Percentiles rank a stretch among this genome's conserved stretches.
Evolutionary conservation across 768 basidiomycete species (phyloP).

Genomic region (Grammothele lineata): DNA sequence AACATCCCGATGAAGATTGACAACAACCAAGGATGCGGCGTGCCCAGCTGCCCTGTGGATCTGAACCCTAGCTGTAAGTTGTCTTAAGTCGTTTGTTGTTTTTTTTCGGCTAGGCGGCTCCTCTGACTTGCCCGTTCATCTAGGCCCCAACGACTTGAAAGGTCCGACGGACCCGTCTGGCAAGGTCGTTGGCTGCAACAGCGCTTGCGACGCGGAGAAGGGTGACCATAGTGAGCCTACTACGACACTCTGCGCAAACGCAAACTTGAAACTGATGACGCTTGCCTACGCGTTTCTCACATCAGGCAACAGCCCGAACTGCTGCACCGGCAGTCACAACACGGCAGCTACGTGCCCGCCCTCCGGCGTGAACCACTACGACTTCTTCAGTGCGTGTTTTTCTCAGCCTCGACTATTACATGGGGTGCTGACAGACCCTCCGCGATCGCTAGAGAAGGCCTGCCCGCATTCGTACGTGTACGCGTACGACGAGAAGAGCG

Average conservation of each 20-base stretch:
- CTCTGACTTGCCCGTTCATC: no score
- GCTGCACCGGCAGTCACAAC: conserved; percentile 53
- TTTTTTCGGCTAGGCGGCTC: no score
- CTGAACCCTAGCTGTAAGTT: conserved; percentile 26
- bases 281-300: no score
- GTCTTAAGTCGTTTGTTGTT: background rate
- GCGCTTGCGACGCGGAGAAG: conserved; percentile 37
- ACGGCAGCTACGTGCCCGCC: conserved; percentile 53
- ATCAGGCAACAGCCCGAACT: conserved; percentile 52
- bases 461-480: conserved; percentile 23
- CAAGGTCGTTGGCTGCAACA: conserved; percentile 39
- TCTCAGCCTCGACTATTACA: no score
- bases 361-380: conserved; percentile 37
- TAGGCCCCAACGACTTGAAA: conserved; percentile 29
- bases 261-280: no score
- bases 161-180: conserved; percentile 31
- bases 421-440: no score
- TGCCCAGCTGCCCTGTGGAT: conserved; percentile 28
- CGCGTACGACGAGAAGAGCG: conserved; percentile 24
- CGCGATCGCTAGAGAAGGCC: conserved; percentile 12
- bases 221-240: conserved; percentile 32
- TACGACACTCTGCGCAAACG: conserved; percentile 6
- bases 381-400: conserved; percentile 39
- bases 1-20: conserved; percentile 28
- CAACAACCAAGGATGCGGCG: conserved; percentile 25